Conservation (phyloP, 2,329 filamentous ascomycete species). For the Epichloe festucae region DNA sequence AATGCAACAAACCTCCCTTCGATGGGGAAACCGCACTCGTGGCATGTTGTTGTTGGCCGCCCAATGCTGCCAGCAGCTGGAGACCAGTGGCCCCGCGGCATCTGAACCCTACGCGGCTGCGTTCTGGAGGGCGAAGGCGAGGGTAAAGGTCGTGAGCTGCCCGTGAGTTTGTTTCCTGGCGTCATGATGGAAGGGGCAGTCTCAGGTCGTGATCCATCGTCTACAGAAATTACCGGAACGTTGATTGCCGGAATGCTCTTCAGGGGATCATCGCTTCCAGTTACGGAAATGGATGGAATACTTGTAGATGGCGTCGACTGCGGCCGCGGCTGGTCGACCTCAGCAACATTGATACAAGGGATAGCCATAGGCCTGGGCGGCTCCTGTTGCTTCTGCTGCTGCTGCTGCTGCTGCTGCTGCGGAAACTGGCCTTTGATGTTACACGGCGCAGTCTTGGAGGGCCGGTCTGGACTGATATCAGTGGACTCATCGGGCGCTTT, state of each 20-base stretch:
- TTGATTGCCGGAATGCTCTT: constrained; percentile 23
- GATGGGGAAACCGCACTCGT: constrained; percentile 73
- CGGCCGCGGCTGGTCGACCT: constrained; percentile 26
- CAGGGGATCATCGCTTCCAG: constrained; percentile 12
- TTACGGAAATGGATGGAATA: constrained; percentile 26
- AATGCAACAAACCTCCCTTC: constrained; percentile 83
- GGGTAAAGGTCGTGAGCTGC: constrained; percentile 26
- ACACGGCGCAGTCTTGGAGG: constrained; percentile 14
- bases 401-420: constrained; percentile 3
- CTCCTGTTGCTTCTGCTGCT: background rate
- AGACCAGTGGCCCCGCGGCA: constrained; percentile 44
- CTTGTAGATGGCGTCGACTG: constrained; percentile 15
- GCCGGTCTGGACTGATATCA: constrained; percentile 46
- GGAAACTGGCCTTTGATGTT: constrained; percentile 8
- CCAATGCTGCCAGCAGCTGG: constrained; percentile 33
- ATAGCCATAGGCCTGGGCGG: constrained; percentile 26
- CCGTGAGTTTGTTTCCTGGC: constrained; percentile 25
- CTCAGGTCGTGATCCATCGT: constrained; percentile 20
- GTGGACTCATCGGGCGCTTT: constrained; percentile 56
- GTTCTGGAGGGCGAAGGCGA: constrained; percentile 26
- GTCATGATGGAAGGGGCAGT: constrained; percentile 33
- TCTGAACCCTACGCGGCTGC: constrained; percentile 24
- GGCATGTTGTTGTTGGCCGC: constrained; percentile 60
- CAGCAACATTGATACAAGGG: constrained; percentile 43
- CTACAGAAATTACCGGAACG: constrained; percentile 38